Evolutionary conservation across 108 stramenopile genomes (phyloP).

Genomic region (Discostella pseudostelligera): DNA sequence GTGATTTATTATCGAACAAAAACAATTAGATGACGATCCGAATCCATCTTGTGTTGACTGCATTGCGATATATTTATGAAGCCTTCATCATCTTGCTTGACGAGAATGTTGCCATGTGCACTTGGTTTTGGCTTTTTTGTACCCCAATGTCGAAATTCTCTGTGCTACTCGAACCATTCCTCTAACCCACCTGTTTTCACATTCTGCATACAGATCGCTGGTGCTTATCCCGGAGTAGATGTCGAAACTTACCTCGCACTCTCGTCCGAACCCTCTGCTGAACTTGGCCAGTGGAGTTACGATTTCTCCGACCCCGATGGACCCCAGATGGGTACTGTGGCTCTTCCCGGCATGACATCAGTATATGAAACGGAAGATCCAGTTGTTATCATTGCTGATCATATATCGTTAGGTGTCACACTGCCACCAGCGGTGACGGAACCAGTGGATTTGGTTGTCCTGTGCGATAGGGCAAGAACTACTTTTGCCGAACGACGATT

Average conservation of each 20-base stretch:
- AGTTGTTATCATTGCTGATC: conserved; percentile 82
- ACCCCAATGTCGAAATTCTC: background rate
- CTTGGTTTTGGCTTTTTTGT: background rate
- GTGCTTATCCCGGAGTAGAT: conserved; percentile 80
- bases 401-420: conserved; percentile 56
- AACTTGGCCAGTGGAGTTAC: conserved; percentile 82
- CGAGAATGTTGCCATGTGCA: background rate
- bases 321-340: conserved; percentile 87
- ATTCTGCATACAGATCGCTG: conserved; percentile 65
- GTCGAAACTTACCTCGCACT: conserved; percentile 62
- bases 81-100: conserved; percentile 14
- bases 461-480: conserved; percentile 67
- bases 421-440: conserved; percentile 64
- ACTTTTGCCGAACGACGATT: conserved; percentile 78
- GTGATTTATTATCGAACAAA: conserved; percentile 43
- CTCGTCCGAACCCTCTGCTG: conserved; percentile 64
- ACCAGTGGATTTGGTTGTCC: conserved; percentile 73
- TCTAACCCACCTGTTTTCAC: background rate
- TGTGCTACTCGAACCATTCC: no score
- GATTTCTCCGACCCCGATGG: conserved; percentile 90
- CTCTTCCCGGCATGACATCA: conserved; percentile 61
- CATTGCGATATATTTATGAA: conserved; percentile 52
- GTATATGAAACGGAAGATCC: conserved; percentile 74
- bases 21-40: conserved; percentile 54
- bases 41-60: conserved; percentile 34